Conservation (phyloP, 1,139 yeast species). For the Magnusiomyces starmeri region DNA sequence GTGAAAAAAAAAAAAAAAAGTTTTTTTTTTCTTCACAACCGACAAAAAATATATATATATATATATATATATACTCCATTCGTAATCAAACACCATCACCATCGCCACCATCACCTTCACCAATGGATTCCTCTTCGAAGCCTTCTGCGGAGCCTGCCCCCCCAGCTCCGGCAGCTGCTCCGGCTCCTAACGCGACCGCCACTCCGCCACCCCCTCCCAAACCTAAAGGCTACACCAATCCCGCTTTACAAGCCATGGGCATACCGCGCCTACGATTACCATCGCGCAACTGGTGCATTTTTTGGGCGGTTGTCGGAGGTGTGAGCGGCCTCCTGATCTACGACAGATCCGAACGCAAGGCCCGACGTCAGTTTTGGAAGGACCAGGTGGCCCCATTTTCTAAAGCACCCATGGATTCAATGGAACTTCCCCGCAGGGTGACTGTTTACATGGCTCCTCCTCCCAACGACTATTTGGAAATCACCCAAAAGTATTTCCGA, state of each 20-base stretch:
- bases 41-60: background rate
- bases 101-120: too few species aligned
- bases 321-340: conserved; percentile 68
- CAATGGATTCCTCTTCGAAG: background rate
- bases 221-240: conserved; percentile 60
- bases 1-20: background rate
- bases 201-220: conserved; percentile 16
- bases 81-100: background rate
- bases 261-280: conserved; percentile 72
- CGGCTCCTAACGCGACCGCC: conserved; percentile 7
- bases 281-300: conserved; percentile 87
- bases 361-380: conserved; percentile 62
- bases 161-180: background rate
- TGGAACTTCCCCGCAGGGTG: conserved; percentile 64
- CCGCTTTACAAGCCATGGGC: conserved; percentile 86
- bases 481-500: conserved; percentile 65
- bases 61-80: background rate
- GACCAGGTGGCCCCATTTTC: conserved; percentile 49
- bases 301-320: conserved; percentile 64
- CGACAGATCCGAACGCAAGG: conserved; percentile 68
- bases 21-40: background rate
- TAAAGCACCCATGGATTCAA: conserved; percentile 38
- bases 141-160: background rate
- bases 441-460: conserved; percentile 90
- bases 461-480: conserved; percentile 84